Evolutionary conservation across 2,329 filamentous ascomycete species (phyloP).

Genomic region (Pyrenophora graminea): DNA sequence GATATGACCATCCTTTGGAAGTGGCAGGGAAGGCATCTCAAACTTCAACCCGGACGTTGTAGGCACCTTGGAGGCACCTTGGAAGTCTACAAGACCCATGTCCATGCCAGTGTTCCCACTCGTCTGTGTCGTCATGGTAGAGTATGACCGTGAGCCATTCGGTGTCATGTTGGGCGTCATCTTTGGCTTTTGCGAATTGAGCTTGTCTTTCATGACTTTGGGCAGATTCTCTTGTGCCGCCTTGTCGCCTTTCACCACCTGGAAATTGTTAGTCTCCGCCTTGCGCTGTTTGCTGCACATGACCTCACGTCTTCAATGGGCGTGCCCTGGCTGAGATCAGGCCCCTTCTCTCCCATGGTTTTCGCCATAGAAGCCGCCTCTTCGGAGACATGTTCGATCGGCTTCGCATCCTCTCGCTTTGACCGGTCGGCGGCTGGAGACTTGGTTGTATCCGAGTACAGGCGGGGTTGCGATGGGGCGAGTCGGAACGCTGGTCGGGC

Average conservation of each 20-base stretch:
- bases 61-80: slow-evolving; percentile 22
- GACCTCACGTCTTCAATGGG: slow-evolving; percentile 65
- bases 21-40: slow-evolving; percentile 68
- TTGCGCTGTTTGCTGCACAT: not conserved
- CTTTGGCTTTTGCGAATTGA: slow-evolving; percentile 53
- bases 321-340: slow-evolving; percentile 68
- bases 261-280: slow-evolving; percentile 17
- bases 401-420: slow-evolving; percentile 39
- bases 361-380: slow-evolving; percentile 65
- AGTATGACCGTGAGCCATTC: slow-evolving; percentile 59
- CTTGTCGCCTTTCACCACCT: slow-evolving; percentile 68
- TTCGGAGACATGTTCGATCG: slow-evolving; percentile 65
- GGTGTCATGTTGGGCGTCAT: slow-evolving; percentile 43
- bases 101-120: slow-evolving; percentile 22
- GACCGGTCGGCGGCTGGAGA: slow-evolving; percentile 36
- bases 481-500: slow-evolving; percentile 26
- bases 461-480: slow-evolving; percentile 34
- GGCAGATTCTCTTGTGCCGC: slow-evolving; percentile 66
- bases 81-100: slow-evolving; percentile 39
- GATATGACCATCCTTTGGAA: slow-evolving; percentile 67
- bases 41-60: slow-evolving; percentile 71
- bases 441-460: slow-evolving; percentile 40
- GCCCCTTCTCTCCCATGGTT: slow-evolving; percentile 61
- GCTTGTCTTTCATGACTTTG: slow-evolving; percentile 67
- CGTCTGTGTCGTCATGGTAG: slow-evolving; percentile 51